Percentiles rank a stretch among this genome's conserved stretches.
Evolutionary conservation across 2,329 filamentous ascomycete genomes (phyloP).

Genomic region (Colletotrichum simmondsii): DNA sequence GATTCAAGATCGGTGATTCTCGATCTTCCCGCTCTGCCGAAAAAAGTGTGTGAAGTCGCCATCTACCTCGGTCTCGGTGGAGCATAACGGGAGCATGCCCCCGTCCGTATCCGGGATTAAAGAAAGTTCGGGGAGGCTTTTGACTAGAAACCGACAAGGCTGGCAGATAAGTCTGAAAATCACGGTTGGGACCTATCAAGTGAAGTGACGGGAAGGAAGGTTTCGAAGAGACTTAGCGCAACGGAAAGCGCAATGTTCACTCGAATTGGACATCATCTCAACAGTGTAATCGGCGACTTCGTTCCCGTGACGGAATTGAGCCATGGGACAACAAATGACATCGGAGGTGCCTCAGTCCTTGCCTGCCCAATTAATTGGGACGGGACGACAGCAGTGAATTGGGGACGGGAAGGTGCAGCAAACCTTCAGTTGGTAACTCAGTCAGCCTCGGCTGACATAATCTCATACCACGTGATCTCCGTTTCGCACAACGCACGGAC

Average conservation of each 20-base stretch:
- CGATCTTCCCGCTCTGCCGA: not conserved
- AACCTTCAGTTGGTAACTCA: no score
- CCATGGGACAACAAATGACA: not conserved
- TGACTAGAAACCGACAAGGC: not conserved
- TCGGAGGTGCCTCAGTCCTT: not conserved
- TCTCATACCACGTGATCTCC: conserved; percentile 45
- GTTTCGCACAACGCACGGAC: conserved; percentile 29
- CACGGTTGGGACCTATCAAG: not conserved
- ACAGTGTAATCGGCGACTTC: not conserved
- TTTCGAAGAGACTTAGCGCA: conserved; percentile 1
- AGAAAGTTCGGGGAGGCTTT: conserved; percentile 18
- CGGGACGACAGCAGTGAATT: not conserved
- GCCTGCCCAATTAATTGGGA: not conserved
- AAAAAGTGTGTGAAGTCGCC: conserved; percentile 16
- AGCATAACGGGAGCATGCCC: not conserved
- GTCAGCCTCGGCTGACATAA: conserved; percentile 42
- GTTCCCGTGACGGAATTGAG: not conserved
- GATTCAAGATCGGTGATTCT: not conserved
- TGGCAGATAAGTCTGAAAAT: conserved; percentile 4
- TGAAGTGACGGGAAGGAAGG: not conserved
- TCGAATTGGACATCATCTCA: not conserved
- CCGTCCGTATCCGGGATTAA: not conserved
- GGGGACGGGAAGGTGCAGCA: not conserved
- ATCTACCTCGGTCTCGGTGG: conserved; percentile 5
- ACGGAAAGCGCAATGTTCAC: conserved; percentile 5